Evolutionary conservation across 306 rosid genomes (phyloP), one percentile per base, ranked within the genome.

Genomic region (Amphicarpaea edgeworthii): DNA sequence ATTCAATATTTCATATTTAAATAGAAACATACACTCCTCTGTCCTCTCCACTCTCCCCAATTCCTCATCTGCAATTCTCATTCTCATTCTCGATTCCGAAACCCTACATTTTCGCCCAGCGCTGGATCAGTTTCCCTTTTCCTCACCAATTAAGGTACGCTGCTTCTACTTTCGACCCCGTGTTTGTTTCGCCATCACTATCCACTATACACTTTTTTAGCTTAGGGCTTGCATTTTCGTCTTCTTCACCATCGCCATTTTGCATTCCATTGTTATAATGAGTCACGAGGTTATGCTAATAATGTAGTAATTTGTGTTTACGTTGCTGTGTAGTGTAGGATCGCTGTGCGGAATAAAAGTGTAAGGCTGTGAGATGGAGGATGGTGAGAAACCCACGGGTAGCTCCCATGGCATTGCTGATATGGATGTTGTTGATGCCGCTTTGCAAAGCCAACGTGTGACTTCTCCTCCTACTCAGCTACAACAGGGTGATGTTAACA

Each of bases 301-400:
- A 17, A 54, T 19, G 3, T 20, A 14, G 3, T 59, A n/a, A 21
- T 23, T 60, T 8, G 12, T 32, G 34, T 64, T 69, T 57, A 43
- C 6, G 9, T 34, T 8, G 40, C 7, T 34, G 60, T 17, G 26
- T 43, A 76, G 54, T 55, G 68, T 42, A 54, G n/a, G n/a, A n/a
- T n/a, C n/a, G n/a, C n/a, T n/a, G n/a, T n/a, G n/a, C n/a, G n/a
- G 76, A 79, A 77, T 54, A 63, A 38, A 46, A 12, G 37, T 32
- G 1, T 59, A 50, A 30, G 54, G 19, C 10, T 26, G 51, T 47
- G 60, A 64, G 12, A 90, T 86, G 92, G 88, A 70, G 47, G 84
- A 45, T 8, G 82, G 79, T 62, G 86, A 76, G 73, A 78, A 16
- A 30, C 28, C 38, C 26, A 54, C 30, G 19, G 79, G 77, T 32